Evolutionary conservation across 768 basidiomycete species (phyloP).

Genomic region (Lyophyllum decastes): DNA sequence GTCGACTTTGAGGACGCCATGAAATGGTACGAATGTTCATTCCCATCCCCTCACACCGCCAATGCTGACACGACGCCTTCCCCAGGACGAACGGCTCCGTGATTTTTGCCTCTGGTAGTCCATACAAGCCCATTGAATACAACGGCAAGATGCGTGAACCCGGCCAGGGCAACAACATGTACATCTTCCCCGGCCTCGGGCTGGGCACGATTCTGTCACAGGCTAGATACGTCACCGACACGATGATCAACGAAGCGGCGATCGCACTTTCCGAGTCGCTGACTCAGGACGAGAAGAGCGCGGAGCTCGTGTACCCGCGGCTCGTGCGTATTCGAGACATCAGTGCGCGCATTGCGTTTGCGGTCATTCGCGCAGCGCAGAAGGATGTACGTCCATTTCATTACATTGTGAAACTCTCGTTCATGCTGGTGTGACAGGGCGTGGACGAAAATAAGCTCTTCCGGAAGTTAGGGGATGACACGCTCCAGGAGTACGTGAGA

Average conservation of each 20-base stretch:
- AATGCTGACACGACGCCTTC: neutral
- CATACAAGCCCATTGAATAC: conserved; percentile 56
- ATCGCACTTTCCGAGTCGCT: conserved; percentile 62
- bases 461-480: conserved; percentile 47
- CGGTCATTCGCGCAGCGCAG: conserved; percentile 68
- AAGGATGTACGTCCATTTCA: conserved; percentile 45
- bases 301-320: conserved; percentile 68
- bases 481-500: conserved; percentile 49
- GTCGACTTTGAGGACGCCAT: conserved; percentile 63
- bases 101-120: conserved; percentile 75
- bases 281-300: conserved; percentile 51
- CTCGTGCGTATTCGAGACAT: conserved; percentile 67
- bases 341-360: conserved; percentile 58
- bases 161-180: conserved; percentile 84
- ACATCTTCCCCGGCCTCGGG: conserved; percentile 65
- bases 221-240: conserved; percentile 60
- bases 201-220: conserved; percentile 62
- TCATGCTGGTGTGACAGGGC: conserved; percentile 27
- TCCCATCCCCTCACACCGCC: neutral
- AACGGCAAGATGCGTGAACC: conserved; percentile 55
- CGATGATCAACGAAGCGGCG: conserved; percentile 69
- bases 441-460: conserved; percentile 49
- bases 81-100: conserved; percentile 62
- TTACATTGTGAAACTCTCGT: neutral
- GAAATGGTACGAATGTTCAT: conserved; percentile 40